Base-by-base conservation (phyloP, 768 basidiomycete species). In the Hirschioporus abietinus region DNA sequence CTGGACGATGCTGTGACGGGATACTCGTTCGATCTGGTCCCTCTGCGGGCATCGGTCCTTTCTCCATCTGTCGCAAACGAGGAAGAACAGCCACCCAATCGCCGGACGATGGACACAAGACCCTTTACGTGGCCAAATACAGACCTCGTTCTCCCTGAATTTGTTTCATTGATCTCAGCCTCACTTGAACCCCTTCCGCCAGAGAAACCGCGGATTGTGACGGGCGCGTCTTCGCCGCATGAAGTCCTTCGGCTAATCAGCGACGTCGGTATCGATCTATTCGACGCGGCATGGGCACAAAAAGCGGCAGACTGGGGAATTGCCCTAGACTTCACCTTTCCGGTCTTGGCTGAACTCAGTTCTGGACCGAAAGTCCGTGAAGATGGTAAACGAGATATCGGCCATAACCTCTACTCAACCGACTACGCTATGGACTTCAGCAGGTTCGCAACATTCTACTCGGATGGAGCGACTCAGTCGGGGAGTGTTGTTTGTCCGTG, bases 321-420 rank as follows among this genome's bases (percentile, higher is more conserved):
- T 18, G 91, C 88, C 0, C 78, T 96, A 7, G 93, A 95, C 71
- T 94, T 95, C 73, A 72, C 71, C 3, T 95, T 96, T 73, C 93
- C 91, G 0, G 24, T 23, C 8, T 34, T 26, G 18, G 30, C 15
- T 20, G 15, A 10, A 26, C 42, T 52, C 1, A 20, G 42, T 9
- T 27, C 57, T 27, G 64, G 66, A 12, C 66, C 34, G 8, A n/a
- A 64, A 36, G 34, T 61, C 68, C 59, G 59, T 30, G 20, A 60
- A n/a, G 63, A 68, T 25, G 76, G 74, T 18, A 80, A 75, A 69
- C 69, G 68, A 9, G 81, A 86, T 58, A 70, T 93, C 8, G 93
- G 92, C 0, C 87, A 91, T 69, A 94, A 94, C 68, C 74, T 96
- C 3, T 95, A 91, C 71, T 79, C 86, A 60, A 59, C 72, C 5